Conservation (phyloP, 1,284 basidiomycete species). For the Paramarasmius palmivorus region DNA sequence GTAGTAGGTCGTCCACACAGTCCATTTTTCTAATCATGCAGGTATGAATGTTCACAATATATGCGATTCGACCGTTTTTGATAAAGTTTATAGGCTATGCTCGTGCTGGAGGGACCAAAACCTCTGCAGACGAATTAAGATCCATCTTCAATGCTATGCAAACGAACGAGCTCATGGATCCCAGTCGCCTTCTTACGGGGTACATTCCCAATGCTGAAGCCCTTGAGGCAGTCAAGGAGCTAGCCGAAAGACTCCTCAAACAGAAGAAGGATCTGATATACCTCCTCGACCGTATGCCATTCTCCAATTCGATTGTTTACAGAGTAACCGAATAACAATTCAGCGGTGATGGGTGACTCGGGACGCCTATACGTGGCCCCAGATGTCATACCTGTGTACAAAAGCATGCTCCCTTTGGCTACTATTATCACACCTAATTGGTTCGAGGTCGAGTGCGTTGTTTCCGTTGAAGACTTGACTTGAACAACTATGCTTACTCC, state of each 20-base stretch:
- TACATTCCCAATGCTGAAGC: slow-evolving; percentile 90
- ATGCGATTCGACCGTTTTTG: too few species aligned
- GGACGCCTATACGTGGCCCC: slow-evolving; percentile 87
- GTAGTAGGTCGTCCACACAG: slow-evolving; percentile 85
- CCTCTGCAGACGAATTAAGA: slow-evolving; percentile 67
- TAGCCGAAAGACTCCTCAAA: slow-evolving; percentile 63
- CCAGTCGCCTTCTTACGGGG: slow-evolving; percentile 61
- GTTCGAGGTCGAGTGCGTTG: slow-evolving; percentile 92
- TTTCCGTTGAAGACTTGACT: slow-evolving; percentile 2
- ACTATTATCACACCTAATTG: slow-evolving; percentile 97
- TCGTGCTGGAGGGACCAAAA: slow-evolving; percentile 71
- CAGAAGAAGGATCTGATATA: slow-evolving; percentile 71
- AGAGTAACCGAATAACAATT: slow-evolving; percentile 6
- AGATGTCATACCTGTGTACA: slow-evolving; percentile 90
- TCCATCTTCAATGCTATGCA: slow-evolving; percentile 71
- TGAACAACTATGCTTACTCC: slow-evolving; percentile 12
- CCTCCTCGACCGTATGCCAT: slow-evolving; percentile 82
- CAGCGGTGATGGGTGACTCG: slow-evolving; percentile 89
- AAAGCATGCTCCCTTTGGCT: slow-evolving; percentile 74
- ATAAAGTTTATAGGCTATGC: slow-evolving; percentile 64
- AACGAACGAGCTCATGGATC: slow-evolving; percentile 64
- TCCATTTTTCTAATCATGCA: slow-evolving; percentile 94
- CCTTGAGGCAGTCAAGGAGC: slow-evolving; percentile 63
- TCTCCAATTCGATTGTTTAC: slow-evolving; percentile 5
- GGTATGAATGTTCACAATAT: slow-evolving; percentile 59